Evolutionary conservation across 2,329 filamentous ascomycete genomes (phyloP).

Genomic region (Exophiala sp.): DNA sequence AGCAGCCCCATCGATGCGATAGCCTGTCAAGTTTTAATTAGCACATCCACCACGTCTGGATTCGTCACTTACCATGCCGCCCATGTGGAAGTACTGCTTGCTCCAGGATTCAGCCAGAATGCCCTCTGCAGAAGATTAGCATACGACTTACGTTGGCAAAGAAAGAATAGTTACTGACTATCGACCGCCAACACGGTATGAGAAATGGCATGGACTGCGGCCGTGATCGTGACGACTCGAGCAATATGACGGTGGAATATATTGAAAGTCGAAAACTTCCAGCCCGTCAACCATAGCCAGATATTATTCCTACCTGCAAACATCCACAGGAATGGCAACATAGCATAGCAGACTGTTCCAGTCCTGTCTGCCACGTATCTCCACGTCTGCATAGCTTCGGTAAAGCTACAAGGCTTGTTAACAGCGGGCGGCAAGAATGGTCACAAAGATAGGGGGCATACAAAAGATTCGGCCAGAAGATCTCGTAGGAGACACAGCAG

Average conservation of each 20-base stretch:
- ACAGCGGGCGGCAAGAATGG: not conserved
- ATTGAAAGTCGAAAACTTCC: constrained; percentile 65
- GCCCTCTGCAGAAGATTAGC: not conserved
- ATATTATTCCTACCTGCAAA: constrained; percentile 66
- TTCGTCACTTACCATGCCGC: constrained; percentile 31
- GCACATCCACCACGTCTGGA: not conserved
- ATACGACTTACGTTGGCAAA: not conserved
- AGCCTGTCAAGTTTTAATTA: not conserved
- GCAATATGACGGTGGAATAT: constrained; percentile 66
- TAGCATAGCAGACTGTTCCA: constrained; percentile 60
- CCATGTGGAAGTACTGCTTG: constrained; percentile 40
- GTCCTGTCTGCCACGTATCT: constrained; percentile 62
- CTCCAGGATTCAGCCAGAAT: constrained; percentile 22
- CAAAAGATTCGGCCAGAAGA: constrained; percentile 48
- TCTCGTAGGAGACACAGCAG: constrained; percentile 42
- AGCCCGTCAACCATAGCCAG: constrained; percentile 64
- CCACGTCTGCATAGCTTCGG: constrained; percentile 36
- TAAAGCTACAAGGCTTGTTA: not conserved
- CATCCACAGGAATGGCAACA: constrained; percentile 62
- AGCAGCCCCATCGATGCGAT: constrained; percentile 38
- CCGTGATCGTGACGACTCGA: constrained; percentile 58
- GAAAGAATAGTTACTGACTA: not conserved
- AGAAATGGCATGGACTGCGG: constrained; percentile 58
- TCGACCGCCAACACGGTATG: constrained; percentile 45
- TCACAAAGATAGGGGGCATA: constrained; percentile 27